These are phyloP conservation scores for Cyberlindnera bimundalis DNA, from an alignment of 805 yeast species.

Conservation along the genomic window DNA sequence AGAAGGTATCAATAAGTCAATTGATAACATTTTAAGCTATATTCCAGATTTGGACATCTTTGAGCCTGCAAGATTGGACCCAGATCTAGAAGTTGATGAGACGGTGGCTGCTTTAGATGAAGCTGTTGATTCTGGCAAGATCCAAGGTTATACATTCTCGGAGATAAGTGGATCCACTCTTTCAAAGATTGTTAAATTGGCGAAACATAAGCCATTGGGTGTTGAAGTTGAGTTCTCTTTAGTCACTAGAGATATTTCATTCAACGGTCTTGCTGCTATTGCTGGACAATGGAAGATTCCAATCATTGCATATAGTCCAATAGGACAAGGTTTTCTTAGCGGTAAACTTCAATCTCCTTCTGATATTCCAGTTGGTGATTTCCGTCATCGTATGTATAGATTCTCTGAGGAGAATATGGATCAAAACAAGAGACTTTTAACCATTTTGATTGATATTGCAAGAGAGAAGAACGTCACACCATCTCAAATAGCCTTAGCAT, in stretches of 20 bases:
- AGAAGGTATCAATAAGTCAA: conserved; percentile 44
- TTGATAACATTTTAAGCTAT: conserved; percentile 40
- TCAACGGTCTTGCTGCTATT: conserved; percentile 60
- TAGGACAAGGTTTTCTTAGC: conserved; percentile 74
- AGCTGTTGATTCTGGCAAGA: conserved; percentile 56
- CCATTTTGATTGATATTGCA: conserved; percentile 50
- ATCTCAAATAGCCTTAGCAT: conserved; percentile 71
- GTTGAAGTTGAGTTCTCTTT: conserved; percentile 81
- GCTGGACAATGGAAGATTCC: conserved; percentile 60
- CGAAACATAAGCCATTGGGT: conserved; percentile 50
- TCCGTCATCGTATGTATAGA: conserved; percentile 49
- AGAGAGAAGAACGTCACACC: conserved; percentile 42
- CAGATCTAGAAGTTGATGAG: conserved; percentile 51
- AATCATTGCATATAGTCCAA: conserved; percentile 77
- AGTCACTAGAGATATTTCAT: conserved; percentile 55
- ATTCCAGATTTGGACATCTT: conserved; percentile 53
- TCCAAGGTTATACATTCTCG: conserved; percentile 70
- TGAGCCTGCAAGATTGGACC: conserved; percentile 72
- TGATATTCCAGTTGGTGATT: conserved; percentile 55
- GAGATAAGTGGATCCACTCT: conserved; percentile 68
- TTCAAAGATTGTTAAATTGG: conserved; percentile 49
- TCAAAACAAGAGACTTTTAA: conserved; percentile 51
- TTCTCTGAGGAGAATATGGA: conserved; percentile 55
- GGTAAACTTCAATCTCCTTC: conserved; percentile 47
- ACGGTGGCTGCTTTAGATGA: conserved; percentile 54